A percentile compares a stretch with the other conserved stretches of the same genome.
Conservation (phyloP, 2,329 filamentous ascomycete species). For the Aspergillus hortae region DNA sequence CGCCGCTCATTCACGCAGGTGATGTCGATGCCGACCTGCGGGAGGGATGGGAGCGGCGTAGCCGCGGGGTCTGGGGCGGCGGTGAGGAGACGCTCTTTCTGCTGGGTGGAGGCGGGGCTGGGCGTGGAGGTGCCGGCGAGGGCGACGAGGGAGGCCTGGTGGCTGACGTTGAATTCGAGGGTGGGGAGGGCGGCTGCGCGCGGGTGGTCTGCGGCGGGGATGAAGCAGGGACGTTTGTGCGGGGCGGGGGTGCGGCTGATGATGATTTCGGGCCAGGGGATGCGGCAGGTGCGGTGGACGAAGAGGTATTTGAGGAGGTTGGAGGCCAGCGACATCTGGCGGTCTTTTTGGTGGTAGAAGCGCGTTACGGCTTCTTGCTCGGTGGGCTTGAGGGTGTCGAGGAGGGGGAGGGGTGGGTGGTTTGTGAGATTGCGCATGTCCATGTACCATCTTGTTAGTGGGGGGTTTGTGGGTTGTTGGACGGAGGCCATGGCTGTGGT, state of each 20-base stretch:
- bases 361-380: constrained; percentile 50
- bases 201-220: constrained; percentile 31
- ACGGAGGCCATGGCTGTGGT: neutral
- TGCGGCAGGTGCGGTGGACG: constrained; percentile 51
- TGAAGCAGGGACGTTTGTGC: constrained; percentile 52
- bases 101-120: neutral
- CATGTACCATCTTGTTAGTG: constrained; percentile 43
- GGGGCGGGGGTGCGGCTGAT: constrained; percentile 51
- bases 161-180: constrained; percentile 63
- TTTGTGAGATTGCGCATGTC: constrained; percentile 37
- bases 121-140: constrained; percentile 49
- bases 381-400: constrained; percentile 38
- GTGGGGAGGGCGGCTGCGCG: constrained; percentile 12
- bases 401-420: constrained; percentile 33
- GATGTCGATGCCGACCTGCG: constrained; percentile 58
- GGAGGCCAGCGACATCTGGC: constrained; percentile 59
- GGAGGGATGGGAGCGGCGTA: constrained; percentile 10
- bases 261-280: constrained; percentile 56
- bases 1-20: constrained; percentile 58
- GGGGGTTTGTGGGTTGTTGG: neutral
- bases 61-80: neutral
- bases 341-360: constrained; percentile 54
- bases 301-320: constrained; percentile 60
- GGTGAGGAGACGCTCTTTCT: neutral
- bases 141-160: constrained; percentile 61